Evolutionary conservation across 1,139 yeast species (phyloP), one percentile per base, ranked within the genome.

Genomic region (Sugiyamaella japonica): DNA sequence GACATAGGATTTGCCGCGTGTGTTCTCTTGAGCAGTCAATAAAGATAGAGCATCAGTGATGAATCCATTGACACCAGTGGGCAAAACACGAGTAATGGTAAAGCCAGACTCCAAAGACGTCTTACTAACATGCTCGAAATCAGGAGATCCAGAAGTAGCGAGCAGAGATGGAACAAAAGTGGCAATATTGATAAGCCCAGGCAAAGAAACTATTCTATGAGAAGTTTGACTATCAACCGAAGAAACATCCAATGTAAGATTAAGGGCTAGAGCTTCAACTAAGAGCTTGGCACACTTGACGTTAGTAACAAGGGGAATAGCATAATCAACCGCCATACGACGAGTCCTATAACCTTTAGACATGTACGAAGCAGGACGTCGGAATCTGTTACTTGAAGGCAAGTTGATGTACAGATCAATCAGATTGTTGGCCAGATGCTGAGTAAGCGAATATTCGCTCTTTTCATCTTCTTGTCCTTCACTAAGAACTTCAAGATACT

Each of bases 271-370:
- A 15, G 99, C 99, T 76, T 93, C 98, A 64, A 93, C 86, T 74
- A 95, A 80, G 64, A 95, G 79, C 76, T 95, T 95, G 61, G 99
- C 99, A 78, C 93, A 85, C 77, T 95, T 95, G 64, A 93, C 99
- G 70, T 95, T 95, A 63, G 99, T 93, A 52, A 95, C 97, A 73
- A 95, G 81, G 52, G 99, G 99, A 70, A 95, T 89, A 53, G 97
- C 91, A 72, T 89, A 95, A 74, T 95, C 99, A 63, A 95, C 98
- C 64, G 99, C 99, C 98, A 95, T 88, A 80, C 99, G 95, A 81
- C 99, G 95, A 54, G 98, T 89, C 75, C 84, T 86, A 80, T 95
- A 95, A 73, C 99, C 99, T 78, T 89, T 90, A 37, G 97, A 89
- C 82, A 93, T 90, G 76, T 93, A 95, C 59, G 93, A 88, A 54